Percentiles rank a stretch among this genome's conserved stretches.
phyloP scores from a whole-genome alignment of 495 filamentous ascomycete species.

The Sordaria brevicollis region DNA sequence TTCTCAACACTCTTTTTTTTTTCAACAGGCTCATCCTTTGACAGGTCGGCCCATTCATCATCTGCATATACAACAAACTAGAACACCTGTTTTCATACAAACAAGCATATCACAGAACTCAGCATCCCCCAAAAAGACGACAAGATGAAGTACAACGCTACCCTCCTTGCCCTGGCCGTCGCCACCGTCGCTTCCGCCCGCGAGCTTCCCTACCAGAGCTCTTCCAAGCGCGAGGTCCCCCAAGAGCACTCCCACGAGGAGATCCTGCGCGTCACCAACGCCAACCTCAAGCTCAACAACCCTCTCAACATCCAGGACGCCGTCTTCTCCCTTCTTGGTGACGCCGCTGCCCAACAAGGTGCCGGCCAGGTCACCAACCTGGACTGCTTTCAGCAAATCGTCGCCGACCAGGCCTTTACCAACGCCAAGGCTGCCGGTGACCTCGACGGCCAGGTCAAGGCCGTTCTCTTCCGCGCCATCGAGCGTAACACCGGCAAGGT shows the following conservation, averaged over 20 bases:
- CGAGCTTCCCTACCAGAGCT: slow-evolving; percentile 21
- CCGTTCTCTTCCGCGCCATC: slow-evolving; percentile 51
- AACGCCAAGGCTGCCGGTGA: slow-evolving; percentile 55
- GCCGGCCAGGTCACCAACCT: slow-evolving; percentile 46
- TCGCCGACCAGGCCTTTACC: slow-evolving; percentile 60
- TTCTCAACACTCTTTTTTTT: slow-evolving; percentile 27
- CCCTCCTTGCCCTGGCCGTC: slow-evolving; percentile 19
- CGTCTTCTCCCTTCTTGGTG: slow-evolving; percentile 55
- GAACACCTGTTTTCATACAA: slow-evolving; percentile 3
- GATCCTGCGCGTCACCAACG: slow-evolving; percentile 36
- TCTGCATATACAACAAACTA: slow-evolving; percentile 1
- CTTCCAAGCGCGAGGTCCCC: slow-evolving; percentile 43
- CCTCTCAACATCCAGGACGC: slow-evolving; percentile 47
- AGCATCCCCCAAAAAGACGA: slow-evolving; percentile 19
- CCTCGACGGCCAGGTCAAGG: slow-evolving; percentile 43
- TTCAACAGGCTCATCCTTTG: slow-evolving; percentile 19
- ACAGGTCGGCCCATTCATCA: slow-evolving; percentile 26
- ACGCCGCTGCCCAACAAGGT: slow-evolving; percentile 46
- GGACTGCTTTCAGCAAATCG: slow-evolving; percentile 57
- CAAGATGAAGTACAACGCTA: slow-evolving; percentile 38
- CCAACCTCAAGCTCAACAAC: slow-evolving; percentile 46
- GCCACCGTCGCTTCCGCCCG: slow-evolving; percentile 20
- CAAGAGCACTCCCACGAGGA: slow-evolving; percentile 56
- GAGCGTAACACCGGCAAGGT: slow-evolving; percentile 54
- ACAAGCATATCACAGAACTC: slow-evolving; percentile 14